Conservation (phyloP, 2,329 filamentous ascomycete genomes). For the Calonectria fujianensis region DNA sequence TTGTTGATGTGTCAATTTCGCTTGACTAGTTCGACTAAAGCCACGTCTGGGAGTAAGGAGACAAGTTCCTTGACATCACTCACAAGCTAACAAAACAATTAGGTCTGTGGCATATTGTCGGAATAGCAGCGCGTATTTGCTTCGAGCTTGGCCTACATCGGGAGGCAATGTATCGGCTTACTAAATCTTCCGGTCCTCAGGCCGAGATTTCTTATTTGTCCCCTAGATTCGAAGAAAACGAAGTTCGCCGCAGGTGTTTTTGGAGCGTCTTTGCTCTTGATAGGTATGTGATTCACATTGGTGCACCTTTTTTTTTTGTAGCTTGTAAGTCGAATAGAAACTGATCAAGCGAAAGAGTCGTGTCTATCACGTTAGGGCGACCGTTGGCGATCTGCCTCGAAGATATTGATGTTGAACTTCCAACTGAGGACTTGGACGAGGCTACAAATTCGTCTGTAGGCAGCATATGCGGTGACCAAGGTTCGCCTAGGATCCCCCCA, state of each 20-base stretch:
- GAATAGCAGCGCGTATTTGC: constrained; percentile 63
- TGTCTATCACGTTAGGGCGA: constrained; percentile 60
- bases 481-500: constrained; percentile 36
- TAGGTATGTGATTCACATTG: constrained; percentile 51
- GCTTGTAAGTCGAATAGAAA: not conserved
- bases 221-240: constrained; percentile 53
- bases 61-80: not conserved
- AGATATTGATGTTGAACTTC: constrained; percentile 64
- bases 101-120: constrained; percentile 67
- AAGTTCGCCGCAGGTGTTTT: constrained; percentile 63
- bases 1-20: constrained; percentile 66
- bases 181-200: constrained; percentile 34
- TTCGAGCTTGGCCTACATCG: constrained; percentile 64
- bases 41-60: constrained; percentile 50
- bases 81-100: not conserved
- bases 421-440: constrained; percentile 40
- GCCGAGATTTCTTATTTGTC: constrained; percentile 27
- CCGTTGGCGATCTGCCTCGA: constrained; percentile 64
- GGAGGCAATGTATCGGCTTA: constrained; percentile 58
- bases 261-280: constrained; percentile 66
- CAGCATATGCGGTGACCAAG: constrained; percentile 15
- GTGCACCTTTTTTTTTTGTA: not conserved
- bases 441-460: constrained; percentile 13
- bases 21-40: constrained; percentile 63
- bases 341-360: constrained; percentile 45